Conservation (phyloP, 345 rosid genomes). For the Psidium guajava region DNA sequence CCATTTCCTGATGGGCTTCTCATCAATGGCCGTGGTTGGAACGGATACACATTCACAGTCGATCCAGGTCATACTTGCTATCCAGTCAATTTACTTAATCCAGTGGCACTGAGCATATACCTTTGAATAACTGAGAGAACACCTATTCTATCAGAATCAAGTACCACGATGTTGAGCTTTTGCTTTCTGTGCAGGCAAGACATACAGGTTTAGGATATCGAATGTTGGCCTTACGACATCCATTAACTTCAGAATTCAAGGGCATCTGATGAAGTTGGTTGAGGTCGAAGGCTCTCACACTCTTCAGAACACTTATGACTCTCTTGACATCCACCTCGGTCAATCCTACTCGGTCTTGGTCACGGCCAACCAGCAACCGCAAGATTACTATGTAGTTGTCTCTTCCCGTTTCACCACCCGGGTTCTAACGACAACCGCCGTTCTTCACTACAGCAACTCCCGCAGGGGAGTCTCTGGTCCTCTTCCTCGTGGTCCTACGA, state of each 20-base stretch:
- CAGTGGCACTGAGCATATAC: not conserved
- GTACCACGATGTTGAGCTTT: not conserved
- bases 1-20: slow-evolving; percentile 78
- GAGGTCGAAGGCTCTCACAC: slow-evolving; percentile 97
- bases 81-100: not conserved
- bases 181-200: slow-evolving; percentile 37
- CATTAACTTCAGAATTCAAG: slow-evolving; percentile 78
- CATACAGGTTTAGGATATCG: slow-evolving; percentile 81
- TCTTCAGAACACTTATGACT: slow-evolving; percentile 47
- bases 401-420: slow-evolving; percentile 62
- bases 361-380: slow-evolving; percentile 64
- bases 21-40: slow-evolving; percentile 89
- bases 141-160: not conserved
- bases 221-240: slow-evolving; percentile 69
- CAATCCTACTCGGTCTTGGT: slow-evolving; percentile 85
- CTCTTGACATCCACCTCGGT: slow-evolving; percentile 83
- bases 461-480: slow-evolving; percentile 61
- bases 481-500: slow-evolving; percentile 66
- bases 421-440: slow-evolving; percentile 64
- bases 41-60: slow-evolving; percentile 59
- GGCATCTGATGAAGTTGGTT: slow-evolving; percentile 69
- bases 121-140: not conserved
- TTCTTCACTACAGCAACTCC: slow-evolving; percentile 85
- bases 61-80: slow-evolving; percentile 37
- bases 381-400: slow-evolving; percentile 71